Conservation (phyloP, 2,329 filamentous ascomycete genomes). For the Fusarium sp. region DNA sequence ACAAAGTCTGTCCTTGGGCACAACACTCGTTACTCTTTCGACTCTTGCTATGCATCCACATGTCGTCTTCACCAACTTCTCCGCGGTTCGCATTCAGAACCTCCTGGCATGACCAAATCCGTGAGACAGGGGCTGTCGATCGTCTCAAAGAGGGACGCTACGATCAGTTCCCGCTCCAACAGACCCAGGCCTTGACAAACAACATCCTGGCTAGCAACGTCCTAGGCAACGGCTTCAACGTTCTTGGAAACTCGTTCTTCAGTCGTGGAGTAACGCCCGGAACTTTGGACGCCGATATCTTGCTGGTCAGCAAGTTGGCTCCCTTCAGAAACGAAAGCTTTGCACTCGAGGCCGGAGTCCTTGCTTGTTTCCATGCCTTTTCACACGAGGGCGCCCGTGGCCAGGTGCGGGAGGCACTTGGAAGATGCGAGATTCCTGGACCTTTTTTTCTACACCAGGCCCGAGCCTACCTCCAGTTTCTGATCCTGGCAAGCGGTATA, state of each 20-base stretch:
- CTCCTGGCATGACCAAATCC: conserved; percentile 23
- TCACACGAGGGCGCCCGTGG: conserved; percentile 2
- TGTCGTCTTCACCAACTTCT: conserved; percentile 19
- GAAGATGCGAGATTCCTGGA: not conserved
- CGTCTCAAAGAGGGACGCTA: conserved; percentile 11
- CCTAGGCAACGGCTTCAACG: not conserved
- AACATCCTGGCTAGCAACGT: not conserved
- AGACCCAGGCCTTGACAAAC: conserved; percentile 16
- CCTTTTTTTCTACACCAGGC: conserved; percentile 9
- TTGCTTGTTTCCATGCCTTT: conserved; percentile 24
- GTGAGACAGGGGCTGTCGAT: conserved; percentile 15
- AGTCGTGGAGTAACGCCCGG: conserved; percentile 10
- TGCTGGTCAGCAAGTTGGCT: conserved; percentile 3
- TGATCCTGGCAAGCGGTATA: conserved; percentile 10
- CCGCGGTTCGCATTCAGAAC: conserved; percentile 1
- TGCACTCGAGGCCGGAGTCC: conserved; percentile 10
- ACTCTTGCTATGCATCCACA: conserved; percentile 15
- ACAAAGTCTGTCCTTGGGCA: not conserved
- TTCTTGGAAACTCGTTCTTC: conserved; percentile 4
- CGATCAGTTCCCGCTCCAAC: conserved; percentile 15
- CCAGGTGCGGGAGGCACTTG: conserved; percentile 4
- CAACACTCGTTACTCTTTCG: not conserved
- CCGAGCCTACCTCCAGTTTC: conserved; percentile 22
- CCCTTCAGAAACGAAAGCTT: conserved; percentile 9
- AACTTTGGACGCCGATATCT: conserved; percentile 13